These are phyloP conservation scores for Daucus carota DNA, from an alignment of 129 eudicot species.

Conservation along the genomic window DH1_v3.0 NC_030383.2:47144501-47145000, in stretches of 20 bases:
- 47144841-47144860: constrained; percentile 74
- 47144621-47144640: constrained; percentile 53
- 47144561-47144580: constrained; percentile 64
- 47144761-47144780: constrained; percentile 37
- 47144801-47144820: constrained; percentile 52
- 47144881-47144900: constrained; percentile 45
- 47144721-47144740: constrained; percentile 58
- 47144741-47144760: constrained; percentile 44
- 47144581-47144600: constrained; percentile 40
- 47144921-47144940: constrained; percentile 67
- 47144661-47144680: constrained; percentile 76
- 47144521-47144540: constrained; percentile 93
- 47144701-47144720: constrained; percentile 49
- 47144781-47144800: constrained; percentile 29
- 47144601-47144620: constrained; percentile 80
- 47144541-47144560: constrained; percentile 73
- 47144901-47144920: constrained; percentile 62
- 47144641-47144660: constrained; percentile 53
- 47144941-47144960: constrained; percentile 71
- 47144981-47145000: constrained; percentile 50
- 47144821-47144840: constrained; percentile 85
- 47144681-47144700: constrained; percentile 61
- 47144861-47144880: constrained; percentile 54
- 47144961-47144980: constrained; percentile 56
- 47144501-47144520: constrained; percentile 71